Evolutionary conservation across 495 filamentous ascomycete species (phyloP).

Genomic region (Chaetomidium leptoderma): DNA sequence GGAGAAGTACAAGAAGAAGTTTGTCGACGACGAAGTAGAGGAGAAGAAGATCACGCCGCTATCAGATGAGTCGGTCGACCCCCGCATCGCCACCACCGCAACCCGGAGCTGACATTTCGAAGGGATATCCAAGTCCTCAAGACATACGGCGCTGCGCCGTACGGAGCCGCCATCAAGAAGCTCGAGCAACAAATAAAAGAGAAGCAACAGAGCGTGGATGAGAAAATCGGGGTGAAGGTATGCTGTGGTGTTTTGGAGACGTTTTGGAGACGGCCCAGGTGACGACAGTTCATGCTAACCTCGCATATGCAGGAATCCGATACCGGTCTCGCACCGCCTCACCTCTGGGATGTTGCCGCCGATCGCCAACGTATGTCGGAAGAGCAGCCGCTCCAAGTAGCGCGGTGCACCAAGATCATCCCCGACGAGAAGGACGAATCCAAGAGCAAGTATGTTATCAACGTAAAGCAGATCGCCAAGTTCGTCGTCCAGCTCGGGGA

Average conservation of each 20-base stretch:
- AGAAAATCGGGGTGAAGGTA: conserved; percentile 80
- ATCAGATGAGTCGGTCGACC: conserved; percentile 75
- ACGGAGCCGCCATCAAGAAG: conserved; percentile 86
- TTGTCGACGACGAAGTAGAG: conserved; percentile 89
- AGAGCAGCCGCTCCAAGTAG: conserved; percentile 96
- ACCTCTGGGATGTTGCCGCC: conserved; percentile 97
- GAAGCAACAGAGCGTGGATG: conserved; percentile 90
- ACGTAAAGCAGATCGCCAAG: conserved; percentile 99
- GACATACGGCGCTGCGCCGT: conserved; percentile 96
- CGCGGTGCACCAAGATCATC: conserved; percentile 98
- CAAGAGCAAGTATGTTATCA: conserved; percentile 99
- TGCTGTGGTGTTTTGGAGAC: too few relatives aligned
- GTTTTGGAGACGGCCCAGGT: not conserved
- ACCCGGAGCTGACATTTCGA: conserved; percentile 34
- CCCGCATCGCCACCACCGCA: conserved; percentile 15
- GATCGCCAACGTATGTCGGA: conserved; percentile 97
- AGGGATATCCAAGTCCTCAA: conserved; percentile 99
- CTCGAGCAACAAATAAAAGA: conserved; percentile 98
- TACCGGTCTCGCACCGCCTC: conserved; percentile 93
- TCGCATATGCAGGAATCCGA: conserved; percentile 78
- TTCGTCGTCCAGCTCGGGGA: conserved; percentile 98
- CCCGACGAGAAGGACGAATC: conserved; percentile 92
- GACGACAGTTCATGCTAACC: not conserved
- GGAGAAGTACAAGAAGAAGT: conserved; percentile 98
- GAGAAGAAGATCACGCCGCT: conserved; percentile 99